Evolutionary conservation across 192 early-diverging fungal species (phyloP).

Genomic region (Phycomyces nitens): DNA sequence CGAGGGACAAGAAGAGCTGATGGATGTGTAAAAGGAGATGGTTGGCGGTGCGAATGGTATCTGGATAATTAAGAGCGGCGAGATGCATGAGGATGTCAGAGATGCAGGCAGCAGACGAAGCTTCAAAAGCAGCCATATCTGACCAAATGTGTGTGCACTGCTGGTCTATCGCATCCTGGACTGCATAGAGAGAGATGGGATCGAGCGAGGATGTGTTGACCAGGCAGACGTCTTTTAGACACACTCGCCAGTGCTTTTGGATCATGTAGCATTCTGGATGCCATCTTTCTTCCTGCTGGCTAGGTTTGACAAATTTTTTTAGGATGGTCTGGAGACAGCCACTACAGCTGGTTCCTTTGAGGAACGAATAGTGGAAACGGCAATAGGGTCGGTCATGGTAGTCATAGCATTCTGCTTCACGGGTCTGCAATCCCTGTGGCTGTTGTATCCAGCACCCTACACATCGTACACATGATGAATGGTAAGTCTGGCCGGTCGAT

Average conservation of each 20-base stretch:
- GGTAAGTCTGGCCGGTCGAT: neutral
- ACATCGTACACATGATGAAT: conserved; percentile 15
- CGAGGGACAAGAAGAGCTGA: conserved; percentile 72
- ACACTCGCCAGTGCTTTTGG: conserved; percentile 44
- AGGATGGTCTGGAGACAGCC: conserved; percentile 80
- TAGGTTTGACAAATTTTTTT: conserved; percentile 77
- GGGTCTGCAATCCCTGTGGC: neutral
- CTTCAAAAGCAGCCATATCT: conserved; percentile 83
- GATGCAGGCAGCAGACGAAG: conserved; percentile 82
- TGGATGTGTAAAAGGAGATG: conserved; percentile 80
- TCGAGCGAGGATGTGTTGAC: neutral
- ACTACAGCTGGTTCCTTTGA: conserved; percentile 70
- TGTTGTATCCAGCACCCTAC: neutral
- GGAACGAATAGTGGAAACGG: conserved; percentile 74
- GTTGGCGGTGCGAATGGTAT: conserved; percentile 68
- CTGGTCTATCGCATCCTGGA: conserved; percentile 72
- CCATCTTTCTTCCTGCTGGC: conserved; percentile 64
- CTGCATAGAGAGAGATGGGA: conserved; percentile 13
- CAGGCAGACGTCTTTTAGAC: too few relatives aligned
- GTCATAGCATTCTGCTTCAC: conserved; percentile 65
- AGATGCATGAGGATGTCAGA: conserved; percentile 83
- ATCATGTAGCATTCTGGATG: conserved; percentile 94
- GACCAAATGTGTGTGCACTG: conserved; percentile 81
- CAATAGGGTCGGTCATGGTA: conserved; percentile 76
- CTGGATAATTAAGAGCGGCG: conserved; percentile 61